Conservation (phyloP, 2,329 filamentous ascomycete genomes). For the Penicillium capsulatum region DNA sequence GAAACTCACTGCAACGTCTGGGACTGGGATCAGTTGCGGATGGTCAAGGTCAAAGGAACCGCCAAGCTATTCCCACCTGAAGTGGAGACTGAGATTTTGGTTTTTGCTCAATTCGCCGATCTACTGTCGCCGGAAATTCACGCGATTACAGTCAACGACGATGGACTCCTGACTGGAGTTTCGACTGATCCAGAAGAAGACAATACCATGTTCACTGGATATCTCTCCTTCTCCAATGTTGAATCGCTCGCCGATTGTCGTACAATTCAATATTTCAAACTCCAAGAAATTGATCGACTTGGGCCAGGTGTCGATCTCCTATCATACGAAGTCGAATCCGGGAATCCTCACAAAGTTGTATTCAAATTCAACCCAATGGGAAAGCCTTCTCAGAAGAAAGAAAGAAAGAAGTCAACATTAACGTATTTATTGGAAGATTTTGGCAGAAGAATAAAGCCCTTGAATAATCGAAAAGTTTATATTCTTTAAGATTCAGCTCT, state of each 20-base stretch:
- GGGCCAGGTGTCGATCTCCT: constrained; percentile 15
- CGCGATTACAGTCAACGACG: constrained; percentile 17
- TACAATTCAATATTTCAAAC: constrained; percentile 15
- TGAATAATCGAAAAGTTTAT: too few species aligned
- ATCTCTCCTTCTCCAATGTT: constrained; percentile 15
- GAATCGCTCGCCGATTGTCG: constrained; percentile 11
- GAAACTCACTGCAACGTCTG: constrained; percentile 22
- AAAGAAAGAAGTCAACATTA: too few species aligned
- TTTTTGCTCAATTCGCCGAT: constrained; percentile 18
- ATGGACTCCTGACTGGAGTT: constrained; percentile 18
- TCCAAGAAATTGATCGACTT: constrained; percentile 18
- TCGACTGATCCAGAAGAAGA: constrained; percentile 21
- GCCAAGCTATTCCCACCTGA: constrained; percentile 21
- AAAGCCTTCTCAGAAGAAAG: too few species aligned
- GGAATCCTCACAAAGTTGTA: constrained; percentile 10
- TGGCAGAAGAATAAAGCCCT: too few species aligned
- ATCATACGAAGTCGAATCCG: constrained; percentile 13
- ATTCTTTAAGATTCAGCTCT: too few species aligned
- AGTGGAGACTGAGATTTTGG: constrained; percentile 13
- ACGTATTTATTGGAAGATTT: too few species aligned
- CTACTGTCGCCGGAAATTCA: constrained; percentile 16
- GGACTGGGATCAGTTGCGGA: constrained; percentile 21
- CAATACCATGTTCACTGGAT: constrained; percentile 15
- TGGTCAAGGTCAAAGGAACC: constrained; percentile 24
- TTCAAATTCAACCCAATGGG: constrained; percentile 21